Evolutionary conservation across 495 filamentous ascomycete species (phyloP).

Genomic region (Lepraria neglecta): DNA sequence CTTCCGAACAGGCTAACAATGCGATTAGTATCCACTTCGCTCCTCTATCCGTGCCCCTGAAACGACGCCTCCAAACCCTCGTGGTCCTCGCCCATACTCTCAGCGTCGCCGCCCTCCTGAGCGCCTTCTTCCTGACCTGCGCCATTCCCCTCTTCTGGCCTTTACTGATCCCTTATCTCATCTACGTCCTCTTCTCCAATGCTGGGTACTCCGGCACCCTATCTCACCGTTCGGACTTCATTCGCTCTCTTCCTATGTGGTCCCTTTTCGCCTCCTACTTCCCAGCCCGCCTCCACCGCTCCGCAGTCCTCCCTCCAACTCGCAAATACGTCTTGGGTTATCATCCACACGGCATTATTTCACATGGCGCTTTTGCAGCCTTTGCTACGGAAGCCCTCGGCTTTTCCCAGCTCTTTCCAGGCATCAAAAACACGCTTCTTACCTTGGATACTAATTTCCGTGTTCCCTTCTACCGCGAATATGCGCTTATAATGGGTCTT

Average conservation of each 20-base stretch:
- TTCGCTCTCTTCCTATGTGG: constrained; percentile 75
- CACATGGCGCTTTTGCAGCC: constrained; percentile 86
- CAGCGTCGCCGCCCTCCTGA: constrained; percentile 64
- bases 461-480: constrained; percentile 90
- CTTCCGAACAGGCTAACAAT: not conserved
- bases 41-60: constrained; percentile 77
- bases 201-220: constrained; percentile 67
- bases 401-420: constrained; percentile 84
- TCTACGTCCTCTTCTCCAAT: constrained; percentile 74
- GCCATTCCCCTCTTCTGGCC: constrained; percentile 90
- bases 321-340: constrained; percentile 98
- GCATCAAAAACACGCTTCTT: constrained; percentile 86
- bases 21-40: constrained; percentile 66
- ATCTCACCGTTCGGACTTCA: constrained; percentile 61
- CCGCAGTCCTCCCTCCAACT: constrained; percentile 63
- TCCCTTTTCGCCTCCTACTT: constrained; percentile 88
- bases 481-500: constrained; percentile 76
- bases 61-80: constrained; percentile 79
- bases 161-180: constrained; percentile 78
- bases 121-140: constrained; percentile 86
- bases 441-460: constrained; percentile 90
- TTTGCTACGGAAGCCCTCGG: constrained; percentile 89
- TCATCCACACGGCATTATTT: constrained; percentile 95
- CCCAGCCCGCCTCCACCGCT: constrained; percentile 80
- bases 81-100: constrained; percentile 82